Evolutionary conservation across 2,329 filamentous ascomycete genomes (phyloP), one percentile per base, ranked within the genome.

Genomic region (Colletotrichum shisoi): DNA sequence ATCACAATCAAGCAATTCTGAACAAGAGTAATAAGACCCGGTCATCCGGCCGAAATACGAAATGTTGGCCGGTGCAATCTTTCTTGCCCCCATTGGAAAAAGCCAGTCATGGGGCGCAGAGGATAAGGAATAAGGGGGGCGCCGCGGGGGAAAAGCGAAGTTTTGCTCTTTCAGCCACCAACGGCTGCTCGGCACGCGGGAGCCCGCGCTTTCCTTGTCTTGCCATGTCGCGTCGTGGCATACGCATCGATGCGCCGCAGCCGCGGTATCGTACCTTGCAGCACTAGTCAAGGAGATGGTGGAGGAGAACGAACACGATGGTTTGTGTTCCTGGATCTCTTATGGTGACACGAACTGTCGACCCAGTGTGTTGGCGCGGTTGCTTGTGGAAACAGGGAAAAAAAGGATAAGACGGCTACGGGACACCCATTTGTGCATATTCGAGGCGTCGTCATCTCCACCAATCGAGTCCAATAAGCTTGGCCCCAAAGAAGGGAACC

Each of bases 1-100:
- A 58, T 58, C 56, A 49, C 44, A 58, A 58, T 58, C 56, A 58
- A 58, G 56, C 56, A 58, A 19, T 57, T 40, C 12, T 34, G 56
- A 27, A 37, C 27, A 37, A 58, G n/a, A 19, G n/a, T 31, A 34
- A 4, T 6, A 27, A 13, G 31, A 37, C 42, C 40, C 40, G 19
- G 27, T 6, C 27, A 40, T 44, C 31, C 56, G 27, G 56, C 56
- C 56, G 42, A 48, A 45, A 58, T 58, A 39, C 56, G 44, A 46
- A 8, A 9, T 58, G 54, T 21, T 57, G 54, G 27, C 24, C 48
- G 31, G 54, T 46, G 27, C 7, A 57, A 57, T 57, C 27, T 51
- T 57, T 11, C 7, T 37, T 8, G 40, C 7, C 54, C 54, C 40
- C 54, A 7, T 46, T 12, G 21, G 27, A 15, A 46, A 46, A 15